Base-by-base conservation (phyloP, 768 basidiomycete genomes). In the Auriscalpium orientale region DNA sequence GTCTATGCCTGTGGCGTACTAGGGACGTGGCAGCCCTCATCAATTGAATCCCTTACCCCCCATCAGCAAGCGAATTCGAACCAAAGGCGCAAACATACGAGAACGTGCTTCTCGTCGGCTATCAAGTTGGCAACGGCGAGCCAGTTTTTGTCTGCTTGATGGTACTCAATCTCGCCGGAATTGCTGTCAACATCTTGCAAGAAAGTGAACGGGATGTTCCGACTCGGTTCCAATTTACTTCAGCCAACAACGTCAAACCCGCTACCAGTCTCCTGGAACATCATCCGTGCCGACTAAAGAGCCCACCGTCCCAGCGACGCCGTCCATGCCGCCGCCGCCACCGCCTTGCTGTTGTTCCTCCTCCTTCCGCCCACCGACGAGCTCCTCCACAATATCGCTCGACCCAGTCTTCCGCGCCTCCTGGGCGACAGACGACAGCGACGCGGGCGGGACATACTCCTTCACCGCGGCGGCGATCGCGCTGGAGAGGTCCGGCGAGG, bases 381-480 rank as follows among this genome's bases (percentile, higher is more conserved):
- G 12, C 28, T 18, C 43, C 12, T 53, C 51, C 33, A 57, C 37
- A 9, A 58, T 49, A 35, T 35, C 33, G 36, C 60, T 65, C 48
- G 58, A 68, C 57, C 70, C 70, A 0, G 79, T 79, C 64, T 79
- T 77, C 50, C 71, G 70, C 34, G 74, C 75, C 15, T 55, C 57
- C 5, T 38, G 58, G 1, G 77, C 76, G 5, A 85, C 68, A 1
- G 80, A 82, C 9, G 81, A 78, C 51, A 87, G 65, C 38, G 79
- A 83, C 8, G 80, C 82, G 10, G 79, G 78, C 1, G 85, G 83
- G 10, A 87, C 78, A 58, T 82, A 68, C 34, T 81, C 73, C 59
- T 76, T 74, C 34, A 85, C 80, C 0, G 80, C 83, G 49, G 71
- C 74, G 0, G 82, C 83, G 49, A 89, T 81, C 0, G 85, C 87